Base-by-base conservation (phyloP, 257 asterid species). In the Oldenlandia corymbosa region DNA sequence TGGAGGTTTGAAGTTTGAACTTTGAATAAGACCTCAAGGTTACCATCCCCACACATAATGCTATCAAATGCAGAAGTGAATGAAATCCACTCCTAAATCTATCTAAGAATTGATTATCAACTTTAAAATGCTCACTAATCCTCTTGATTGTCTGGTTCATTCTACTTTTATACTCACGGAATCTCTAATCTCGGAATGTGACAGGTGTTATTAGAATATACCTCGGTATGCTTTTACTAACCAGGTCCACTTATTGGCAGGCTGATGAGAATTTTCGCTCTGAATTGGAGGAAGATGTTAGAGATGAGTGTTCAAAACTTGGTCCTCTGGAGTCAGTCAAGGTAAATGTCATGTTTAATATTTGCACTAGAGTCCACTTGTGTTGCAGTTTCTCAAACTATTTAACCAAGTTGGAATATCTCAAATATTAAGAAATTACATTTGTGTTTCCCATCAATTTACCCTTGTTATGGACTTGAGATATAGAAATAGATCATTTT, bases 321-420 rank as follows among this genome's bases (percentile, higher is more conserved):
- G 96, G 98, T 43, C 95, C 85, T n/a, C 63, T 88, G 72, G 98
- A 91, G 67, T 70, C 73, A n/a, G 82, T 91, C 61, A 91, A 84
- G 94, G 98, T 91, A 79, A 48, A 28, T 60, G 10, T 20, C 12
- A 4, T 26, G 53, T 10, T 43, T 42, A 17, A 13, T 5, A 5
- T 42, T 42, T 60, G 24, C 53, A 10, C 10, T 28, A 5, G 21
- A 34, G 3, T 5, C 7, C 21, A 23, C 59, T 11, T 2, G 45
- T 36, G 17, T 7, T 23, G 16, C 14, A 12, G 49, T 34, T 63
- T 18, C 48, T 43, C 16, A 45, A 45, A 14, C 18, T 45, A 1
- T 1, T 14, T 45, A 23, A 9, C 1, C n/a, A 43, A 43, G 21
- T 45, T 45, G 50, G 47, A 12, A 45, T 2, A 9, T 7, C 23